Base-by-base conservation (phyloP, 768 basidiomycete species). In the Calocybe indica region DNA sequence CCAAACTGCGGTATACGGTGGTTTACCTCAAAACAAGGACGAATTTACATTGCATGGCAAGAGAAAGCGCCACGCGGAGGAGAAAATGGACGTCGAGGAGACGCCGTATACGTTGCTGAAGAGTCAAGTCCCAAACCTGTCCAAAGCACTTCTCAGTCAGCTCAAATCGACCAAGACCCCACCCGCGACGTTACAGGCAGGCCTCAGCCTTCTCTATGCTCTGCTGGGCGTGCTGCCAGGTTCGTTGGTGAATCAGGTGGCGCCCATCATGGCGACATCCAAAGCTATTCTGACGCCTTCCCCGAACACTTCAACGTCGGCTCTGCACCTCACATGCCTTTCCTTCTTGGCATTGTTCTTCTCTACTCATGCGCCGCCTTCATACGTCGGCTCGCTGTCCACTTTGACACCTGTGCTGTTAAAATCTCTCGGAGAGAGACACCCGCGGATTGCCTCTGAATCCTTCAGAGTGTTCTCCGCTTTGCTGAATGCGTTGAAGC, bases 271-370 rank as follows among this genome's bases (percentile, higher is more conserved):
- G 13, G 58, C 80, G 2, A 85, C 79, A 11, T 75, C 82, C 13
- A 86, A 82, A 59, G 65, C 68, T 29, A 77, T 89, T 10, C 68
- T 92, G 6, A 75, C 79, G 0, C 81, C 85, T 49, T 64, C 85
- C 1, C 77, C 85, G 1, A 80, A 82, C 7, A 87, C 88, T 0
- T 85, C 86, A 0, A 84, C 88, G 0, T 86, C 94, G 1, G 75
- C 83, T 11, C 72, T 99, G 31, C 90, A 95, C 52, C 74, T 92
- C 45, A 83, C 87, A 1, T 84, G 85, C 52, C 73, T 98, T 13
- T 82, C 87, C 2, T 97, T 99, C 78, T 78, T 94, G 29, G 75
- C 83, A 1, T 71, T 84, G 1, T 91, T 94, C 69, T 89, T 98
- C 66, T 75, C 82, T 5, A 57, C 85, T 4, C 78, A 94, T 59